phyloP scores from a whole-genome alignment of 2,329 filamentous ascomycete species.

The Colletotrichum sp. region DNA sequence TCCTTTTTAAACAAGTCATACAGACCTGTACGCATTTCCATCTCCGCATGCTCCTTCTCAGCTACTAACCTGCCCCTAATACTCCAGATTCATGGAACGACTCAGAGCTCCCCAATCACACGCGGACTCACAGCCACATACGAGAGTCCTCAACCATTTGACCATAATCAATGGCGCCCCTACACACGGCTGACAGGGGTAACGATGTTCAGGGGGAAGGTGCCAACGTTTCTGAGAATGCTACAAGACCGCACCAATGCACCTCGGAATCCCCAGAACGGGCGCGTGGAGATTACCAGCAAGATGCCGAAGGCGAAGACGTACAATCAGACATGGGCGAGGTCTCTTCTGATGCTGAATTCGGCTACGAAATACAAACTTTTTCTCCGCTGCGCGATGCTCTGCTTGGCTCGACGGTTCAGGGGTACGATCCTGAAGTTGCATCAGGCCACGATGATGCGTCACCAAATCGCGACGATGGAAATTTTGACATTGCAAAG shows the following conservation, averaged over 20 bases:
- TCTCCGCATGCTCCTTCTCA: not conserved
- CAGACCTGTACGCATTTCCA: not conserved
- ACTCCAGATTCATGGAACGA: not conserved
- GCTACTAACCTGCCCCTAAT: not conserved
- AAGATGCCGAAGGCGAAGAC: not conserved
- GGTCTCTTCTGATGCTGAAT: not conserved
- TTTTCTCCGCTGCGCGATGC: not conserved
- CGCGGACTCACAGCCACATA: not conserved
- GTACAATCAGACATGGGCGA: not conserved
- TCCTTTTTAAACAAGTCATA: not conserved
- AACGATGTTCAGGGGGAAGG: too few species aligned
- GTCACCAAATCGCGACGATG: not conserved
- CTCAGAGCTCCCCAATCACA: not conserved
- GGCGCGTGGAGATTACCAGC: not conserved
- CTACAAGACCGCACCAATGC: not conserved
- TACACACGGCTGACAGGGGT: too few species aligned
- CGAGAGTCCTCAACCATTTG: not conserved
- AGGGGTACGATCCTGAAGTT: not conserved
- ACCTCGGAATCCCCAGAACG: not conserved
- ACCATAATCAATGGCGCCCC: not conserved
- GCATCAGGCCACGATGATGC: not conserved
- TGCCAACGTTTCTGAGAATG: too few species aligned
- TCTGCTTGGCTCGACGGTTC: not conserved
- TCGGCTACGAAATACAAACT: not conserved
- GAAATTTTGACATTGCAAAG: not conserved